phyloP scores from a whole-genome alignment of 2,329 filamentous ascomycete genomes.

The Coniosporium tulheliwenetii region DNA sequence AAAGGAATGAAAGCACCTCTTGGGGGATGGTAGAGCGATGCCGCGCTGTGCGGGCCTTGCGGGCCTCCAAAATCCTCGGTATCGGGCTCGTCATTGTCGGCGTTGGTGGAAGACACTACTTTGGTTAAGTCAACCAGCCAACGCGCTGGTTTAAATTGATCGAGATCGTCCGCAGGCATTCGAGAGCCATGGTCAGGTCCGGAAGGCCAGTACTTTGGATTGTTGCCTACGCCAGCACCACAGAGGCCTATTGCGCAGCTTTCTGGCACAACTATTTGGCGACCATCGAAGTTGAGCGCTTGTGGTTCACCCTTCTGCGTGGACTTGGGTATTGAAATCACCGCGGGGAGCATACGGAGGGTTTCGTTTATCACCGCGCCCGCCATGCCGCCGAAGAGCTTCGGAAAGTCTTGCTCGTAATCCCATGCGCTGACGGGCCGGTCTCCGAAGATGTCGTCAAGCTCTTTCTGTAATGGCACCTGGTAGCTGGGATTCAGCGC shows the following conservation, averaged over 20 bases:
- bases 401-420: constrained; percentile 51
- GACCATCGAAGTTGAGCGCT: constrained; percentile 41
- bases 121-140: constrained; percentile 39
- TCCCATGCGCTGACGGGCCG: constrained; percentile 48
- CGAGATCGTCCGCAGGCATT: constrained; percentile 36
- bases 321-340: constrained; percentile 57
- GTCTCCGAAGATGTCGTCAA: constrained; percentile 48
- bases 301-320: constrained; percentile 31
- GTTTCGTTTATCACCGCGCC: constrained; percentile 68
- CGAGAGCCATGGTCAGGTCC: constrained; percentile 14
- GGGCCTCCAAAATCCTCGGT: constrained; percentile 43
- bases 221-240: constrained; percentile 43
- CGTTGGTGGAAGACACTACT: constrained; percentile 12
- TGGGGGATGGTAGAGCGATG: constrained; percentile 41
- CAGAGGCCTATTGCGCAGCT: constrained; percentile 40
- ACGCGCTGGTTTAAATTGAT: constrained; percentile 56
- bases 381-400: constrained; percentile 51
- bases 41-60: constrained; percentile 43
- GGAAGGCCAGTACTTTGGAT: constrained; percentile 57
- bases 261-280: constrained; percentile 41
- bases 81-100: constrained; percentile 23
- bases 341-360: constrained; percentile 55
- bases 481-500: constrained; percentile 51
- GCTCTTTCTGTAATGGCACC: constrained; percentile 48
- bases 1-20: constrained; percentile 41